Percentiles rank a stretch among this genome's conserved stretches.
Conservation (phyloP, 345 rosid genomes). For the Microthlaspi erraticum region DNA sequence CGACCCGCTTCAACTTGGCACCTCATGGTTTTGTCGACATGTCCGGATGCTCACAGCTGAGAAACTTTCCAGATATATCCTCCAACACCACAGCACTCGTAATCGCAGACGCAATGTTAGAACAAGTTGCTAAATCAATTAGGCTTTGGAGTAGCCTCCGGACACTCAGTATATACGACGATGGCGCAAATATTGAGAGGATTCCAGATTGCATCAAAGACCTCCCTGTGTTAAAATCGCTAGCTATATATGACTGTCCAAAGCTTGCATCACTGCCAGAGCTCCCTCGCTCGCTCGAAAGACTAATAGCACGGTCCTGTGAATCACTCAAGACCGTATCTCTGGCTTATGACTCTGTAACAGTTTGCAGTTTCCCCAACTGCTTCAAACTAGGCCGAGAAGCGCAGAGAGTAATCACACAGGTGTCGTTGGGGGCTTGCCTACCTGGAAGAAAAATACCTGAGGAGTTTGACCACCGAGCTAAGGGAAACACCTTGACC, state of each 20-base stretch:
- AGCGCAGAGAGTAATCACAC: too few relatives aligned
- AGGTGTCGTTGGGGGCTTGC: too few relatives aligned
- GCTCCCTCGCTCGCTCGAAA: background rate
- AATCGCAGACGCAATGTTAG: background rate
- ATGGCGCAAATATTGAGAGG: constrained; percentile 5
- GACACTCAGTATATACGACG: background rate
- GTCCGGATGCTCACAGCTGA: constrained; percentile 11
- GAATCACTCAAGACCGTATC: background rate
- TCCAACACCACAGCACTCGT: background rate
- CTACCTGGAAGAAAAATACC: too few relatives aligned
- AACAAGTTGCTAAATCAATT: background rate
- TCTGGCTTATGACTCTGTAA: too few relatives aligned
- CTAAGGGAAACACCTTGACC: too few relatives aligned
- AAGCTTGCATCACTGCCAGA: background rate
- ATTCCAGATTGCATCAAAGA: background rate
- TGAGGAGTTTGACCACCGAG: too few relatives aligned
- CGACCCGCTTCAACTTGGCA: background rate
- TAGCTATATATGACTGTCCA: background rate
- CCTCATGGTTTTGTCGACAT: background rate
- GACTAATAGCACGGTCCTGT: background rate
- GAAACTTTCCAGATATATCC: constrained; percentile 5
- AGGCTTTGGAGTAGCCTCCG: background rate
- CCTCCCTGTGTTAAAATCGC: background rate
- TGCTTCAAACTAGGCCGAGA: too few relatives aligned
- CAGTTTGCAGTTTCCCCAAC: too few relatives aligned